Conservation (phyloP, 1,139 yeast genomes). For the Magnusiomyces ingens region DNA sequence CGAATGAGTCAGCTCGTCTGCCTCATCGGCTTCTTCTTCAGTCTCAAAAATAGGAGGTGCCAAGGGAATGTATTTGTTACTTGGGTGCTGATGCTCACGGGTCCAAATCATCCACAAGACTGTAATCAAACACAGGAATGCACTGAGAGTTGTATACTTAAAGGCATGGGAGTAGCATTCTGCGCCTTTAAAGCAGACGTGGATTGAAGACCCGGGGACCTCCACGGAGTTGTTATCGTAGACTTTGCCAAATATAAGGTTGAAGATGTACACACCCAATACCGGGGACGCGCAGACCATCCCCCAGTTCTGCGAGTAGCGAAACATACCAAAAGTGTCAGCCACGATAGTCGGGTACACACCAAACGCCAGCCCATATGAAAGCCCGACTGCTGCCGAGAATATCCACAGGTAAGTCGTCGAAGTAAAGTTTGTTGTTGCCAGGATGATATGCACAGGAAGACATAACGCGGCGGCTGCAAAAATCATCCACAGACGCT, state of each 20-base stretch:
- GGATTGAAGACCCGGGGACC: conserved; percentile 13
- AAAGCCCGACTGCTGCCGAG: conserved; percentile 54
- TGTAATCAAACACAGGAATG: conserved; percentile 37
- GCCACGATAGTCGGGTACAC: conserved; percentile 70
- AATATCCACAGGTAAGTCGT: conserved; percentile 40
- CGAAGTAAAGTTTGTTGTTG: conserved; percentile 24
- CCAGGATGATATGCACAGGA: conserved; percentile 27
- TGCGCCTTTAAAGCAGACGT: conserved; percentile 24
- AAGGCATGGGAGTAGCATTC: conserved; percentile 27
- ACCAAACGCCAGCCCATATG: conserved; percentile 72
- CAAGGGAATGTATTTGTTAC: background rate
- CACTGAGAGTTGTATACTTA: conserved; percentile 17
- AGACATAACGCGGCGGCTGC: conserved; percentile 40
- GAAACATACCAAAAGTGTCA: conserved; percentile 61
- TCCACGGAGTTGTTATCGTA: conserved; percentile 29
- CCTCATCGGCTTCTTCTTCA: background rate
- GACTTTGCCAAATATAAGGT: conserved; percentile 31
- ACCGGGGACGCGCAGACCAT: conserved; percentile 39
- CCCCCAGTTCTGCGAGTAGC: conserved; percentile 77
- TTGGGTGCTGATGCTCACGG: conserved; percentile 14
- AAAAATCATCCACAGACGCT: conserved; percentile 62
- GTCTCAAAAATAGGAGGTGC: background rate
- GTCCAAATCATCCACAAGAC: conserved; percentile 24
- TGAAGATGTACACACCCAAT: conserved; percentile 30
- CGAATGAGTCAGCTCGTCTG: background rate